These are phyloP conservation scores for Nyctanthes arbortristis DNA, from an alignment of 257 asterid species.

Conservation along the genomic window DNA sequence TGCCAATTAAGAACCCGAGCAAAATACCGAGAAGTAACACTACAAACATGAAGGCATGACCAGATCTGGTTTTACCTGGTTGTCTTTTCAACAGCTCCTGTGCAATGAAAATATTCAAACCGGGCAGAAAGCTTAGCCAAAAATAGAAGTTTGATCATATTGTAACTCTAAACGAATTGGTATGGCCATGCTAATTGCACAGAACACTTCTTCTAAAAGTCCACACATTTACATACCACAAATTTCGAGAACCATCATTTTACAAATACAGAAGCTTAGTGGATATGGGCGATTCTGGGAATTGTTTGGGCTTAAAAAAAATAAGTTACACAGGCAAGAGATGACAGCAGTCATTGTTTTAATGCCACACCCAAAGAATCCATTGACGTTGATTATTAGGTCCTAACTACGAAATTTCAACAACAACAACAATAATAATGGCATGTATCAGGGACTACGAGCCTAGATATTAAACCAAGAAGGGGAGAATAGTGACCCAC, in stretches of 20 bases:
- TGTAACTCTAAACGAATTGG: background rate
- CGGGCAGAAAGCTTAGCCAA: slow-evolving; percentile 8
- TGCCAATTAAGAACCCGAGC: slow-evolving; percentile 54
- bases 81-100: slow-evolving; percentile 57
- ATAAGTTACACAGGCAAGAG: background rate
- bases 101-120: slow-evolving; percentile 7
- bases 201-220: background rate
- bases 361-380: background rate
- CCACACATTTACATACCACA: background rate
- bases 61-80: slow-evolving; percentile 38
- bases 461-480: background rate
- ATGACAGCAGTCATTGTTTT: background rate
- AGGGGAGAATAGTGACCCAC: background rate
- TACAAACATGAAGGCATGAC: slow-evolving; percentile 38
- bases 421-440: background rate
- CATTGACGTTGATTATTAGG: background rate
- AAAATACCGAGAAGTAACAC: slow-evolving; percentile 49
- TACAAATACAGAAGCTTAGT: too few species aligned
- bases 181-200: background rate
- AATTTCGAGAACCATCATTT: background rate
- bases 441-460: background rate
- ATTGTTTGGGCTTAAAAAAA: background rate
- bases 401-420: background rate
- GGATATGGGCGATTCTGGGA: too few species aligned
- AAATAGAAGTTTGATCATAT: background rate